phyloP scores from a whole-genome alignment of 768 basidiomycete genomes.

The Krasilnikovozyma curviuscula region DNA sequence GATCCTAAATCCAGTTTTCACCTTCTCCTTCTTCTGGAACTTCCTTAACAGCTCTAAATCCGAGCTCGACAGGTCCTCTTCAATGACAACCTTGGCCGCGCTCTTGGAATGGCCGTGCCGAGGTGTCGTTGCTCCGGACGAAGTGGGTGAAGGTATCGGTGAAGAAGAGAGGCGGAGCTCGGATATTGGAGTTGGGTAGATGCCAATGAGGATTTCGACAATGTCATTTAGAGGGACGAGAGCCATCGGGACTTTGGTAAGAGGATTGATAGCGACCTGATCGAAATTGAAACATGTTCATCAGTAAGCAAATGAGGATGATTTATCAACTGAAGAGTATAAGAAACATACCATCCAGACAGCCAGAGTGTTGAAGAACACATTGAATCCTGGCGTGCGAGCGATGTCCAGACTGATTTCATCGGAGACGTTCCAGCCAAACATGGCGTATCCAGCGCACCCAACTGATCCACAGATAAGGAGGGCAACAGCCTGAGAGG shows the following conservation, averaged over 20 bases:
- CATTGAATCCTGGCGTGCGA: slow-evolving; percentile 49
- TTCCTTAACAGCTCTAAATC: slow-evolving; percentile 8
- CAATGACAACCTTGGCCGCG: neutral
- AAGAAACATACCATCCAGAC: slow-evolving; percentile 80
- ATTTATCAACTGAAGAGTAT: slow-evolving; percentile 58
- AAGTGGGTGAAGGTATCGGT: slow-evolving; percentile 13
- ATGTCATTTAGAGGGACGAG: slow-evolving; percentile 50
- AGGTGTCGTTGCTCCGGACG: slow-evolving; percentile 9
- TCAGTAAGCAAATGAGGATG: too few species aligned
- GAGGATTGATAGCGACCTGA: slow-evolving; percentile 14
- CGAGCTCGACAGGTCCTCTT: neutral
- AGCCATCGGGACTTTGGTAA: slow-evolving; percentile 36
- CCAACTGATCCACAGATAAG: slow-evolving; percentile 44
- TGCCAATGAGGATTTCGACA: slow-evolving; percentile 53
- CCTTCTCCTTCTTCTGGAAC: neutral
- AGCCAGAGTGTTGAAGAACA: slow-evolving; percentile 46
- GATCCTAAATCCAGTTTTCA: slow-evolving; percentile 13
- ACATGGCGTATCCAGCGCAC: slow-evolving; percentile 77
- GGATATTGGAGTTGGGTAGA: slow-evolving; percentile 33
- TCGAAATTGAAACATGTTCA: too few species aligned
- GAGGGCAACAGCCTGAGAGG: slow-evolving; percentile 40
- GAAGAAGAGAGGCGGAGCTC: slow-evolving; percentile 9
- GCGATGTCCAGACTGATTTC: slow-evolving; percentile 41
- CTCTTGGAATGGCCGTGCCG: slow-evolving; percentile 20
- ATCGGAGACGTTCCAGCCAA: slow-evolving; percentile 44